These are phyloP conservation scores for Rubroshorea leprosula DNA, from an alignment of 345 rosid species.

Conservation along the genomic window DNA sequence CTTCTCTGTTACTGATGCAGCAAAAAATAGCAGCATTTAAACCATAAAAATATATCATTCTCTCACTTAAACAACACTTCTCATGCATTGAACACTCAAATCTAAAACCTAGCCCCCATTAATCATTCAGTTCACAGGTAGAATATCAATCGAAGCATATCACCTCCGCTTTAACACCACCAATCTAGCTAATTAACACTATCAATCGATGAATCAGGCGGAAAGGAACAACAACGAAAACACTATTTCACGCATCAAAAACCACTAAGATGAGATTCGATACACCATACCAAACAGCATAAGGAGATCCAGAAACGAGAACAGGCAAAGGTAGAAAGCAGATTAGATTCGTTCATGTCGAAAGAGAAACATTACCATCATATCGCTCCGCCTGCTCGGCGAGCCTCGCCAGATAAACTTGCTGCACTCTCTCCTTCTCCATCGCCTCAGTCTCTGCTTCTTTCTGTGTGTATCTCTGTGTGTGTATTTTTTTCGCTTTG, in stretches of 20 bases:
- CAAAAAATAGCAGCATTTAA: too few species aligned
- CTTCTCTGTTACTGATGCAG: too few species aligned
- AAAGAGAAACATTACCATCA: conserved; percentile 44
- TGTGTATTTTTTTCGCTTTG: neutral
- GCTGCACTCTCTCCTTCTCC: conserved; percentile 88
- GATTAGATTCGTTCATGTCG: neutral
- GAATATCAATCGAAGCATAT: neutral
- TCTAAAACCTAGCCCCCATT: neutral
- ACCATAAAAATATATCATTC: too few species aligned
- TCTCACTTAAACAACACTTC: too few species aligned
- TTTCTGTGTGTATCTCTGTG: neutral
- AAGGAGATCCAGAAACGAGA: neutral
- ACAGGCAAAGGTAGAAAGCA: neutral
- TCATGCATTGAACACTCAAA: too few species aligned
- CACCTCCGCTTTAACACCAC: neutral
- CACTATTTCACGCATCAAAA: too few species aligned
- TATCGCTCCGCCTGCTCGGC: conserved; percentile 94
- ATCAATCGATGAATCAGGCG: neutral
- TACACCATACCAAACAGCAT: neutral
- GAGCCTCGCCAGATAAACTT: conserved; percentile 76
- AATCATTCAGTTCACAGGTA: neutral
- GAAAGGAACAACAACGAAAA: neutral
- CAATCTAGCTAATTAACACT: neutral
- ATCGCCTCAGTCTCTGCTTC: conserved; percentile 24
- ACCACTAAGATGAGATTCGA: neutral